Base-by-base conservation (phyloP, 495 filamentous ascomycete genomes). In the Aspergillus diversus region DNA sequence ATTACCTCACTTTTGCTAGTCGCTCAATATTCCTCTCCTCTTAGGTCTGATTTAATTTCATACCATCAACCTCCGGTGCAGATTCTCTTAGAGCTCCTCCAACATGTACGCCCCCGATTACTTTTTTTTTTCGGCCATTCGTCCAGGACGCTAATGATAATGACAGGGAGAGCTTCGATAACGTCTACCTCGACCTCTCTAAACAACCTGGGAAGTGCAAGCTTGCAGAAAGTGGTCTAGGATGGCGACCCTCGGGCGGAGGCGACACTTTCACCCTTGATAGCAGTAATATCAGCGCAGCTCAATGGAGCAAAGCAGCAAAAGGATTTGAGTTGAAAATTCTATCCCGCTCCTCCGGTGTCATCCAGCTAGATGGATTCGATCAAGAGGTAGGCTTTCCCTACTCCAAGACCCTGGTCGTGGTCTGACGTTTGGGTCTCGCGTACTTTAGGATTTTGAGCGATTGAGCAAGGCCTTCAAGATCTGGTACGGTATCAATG, bases 301-400 rank as follows among this genome's bases (percentile, higher is more conserved):
- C 93, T 50, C 95, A 98, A 70, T 99, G 96, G 96, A 97, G 93
- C 77, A 86, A 92, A 63, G 96, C 94, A 37, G 88, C 93, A 15
- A 90, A 89, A 73, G 96, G 96, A 56, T 95, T 89, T 74, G 96
- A 99, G 77, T 74, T 98, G 69, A 98, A 96, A 80, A 88, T 98
- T 48, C 75, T 94, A 55, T 88, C 90, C 65, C 81, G 95, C 63
- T 89, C 86, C 32, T 89, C 90, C 42, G 92, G 91, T 50, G 87
- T 97, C 60, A 89, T 97, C 56, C 95, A 97, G 72, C 83, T 99
- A 13, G 96, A 99, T 76, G 96, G 96, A 9, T 99, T 98, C 72
- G 85, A 91, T 59, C 88, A 91, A 72, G 95, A 98, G 79, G 93
- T 96, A 73, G 67, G 77, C 61, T 11, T 5, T n/a, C 31, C 7